These are phyloP conservation scores for Hansenula lynferdii DNA, from an alignment of 1,139 yeast genomes.

Conservation along the genomic window DNA sequence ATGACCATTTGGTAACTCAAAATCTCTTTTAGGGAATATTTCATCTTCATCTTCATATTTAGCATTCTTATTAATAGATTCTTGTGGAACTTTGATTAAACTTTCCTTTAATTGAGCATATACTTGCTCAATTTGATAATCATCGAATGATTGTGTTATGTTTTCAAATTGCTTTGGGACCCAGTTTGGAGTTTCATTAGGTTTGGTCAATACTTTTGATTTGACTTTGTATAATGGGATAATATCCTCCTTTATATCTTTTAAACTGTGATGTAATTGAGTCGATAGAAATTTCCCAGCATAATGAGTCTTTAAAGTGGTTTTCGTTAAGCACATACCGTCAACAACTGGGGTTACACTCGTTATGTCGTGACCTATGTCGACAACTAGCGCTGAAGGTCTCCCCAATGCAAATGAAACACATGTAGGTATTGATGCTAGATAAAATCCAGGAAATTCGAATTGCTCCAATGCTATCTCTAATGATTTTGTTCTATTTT, in stretches of 20 bases:
- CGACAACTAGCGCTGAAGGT: slow-evolving; percentile 90
- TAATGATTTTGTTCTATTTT: slow-evolving; percentile 65
- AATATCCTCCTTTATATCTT: slow-evolving; percentile 13
- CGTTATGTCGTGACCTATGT: slow-evolving; percentile 82
- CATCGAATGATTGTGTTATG: slow-evolving; percentile 38
- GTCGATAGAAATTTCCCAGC: slow-evolving; percentile 56
- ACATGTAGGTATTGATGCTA: slow-evolving; percentile 85
- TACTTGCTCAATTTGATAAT: slow-evolving; percentile 24
- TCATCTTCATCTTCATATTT: slow-evolving; percentile 11
- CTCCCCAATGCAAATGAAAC: slow-evolving; percentile 92
- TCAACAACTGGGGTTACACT: slow-evolving; percentile 93
- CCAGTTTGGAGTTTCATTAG: slow-evolving; percentile 22
- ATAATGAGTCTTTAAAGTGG: slow-evolving; percentile 62
- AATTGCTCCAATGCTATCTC: slow-evolving; percentile 72
- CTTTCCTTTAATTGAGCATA: slow-evolving; percentile 64
- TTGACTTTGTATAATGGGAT: slow-evolving; percentile 24
- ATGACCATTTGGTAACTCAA: slow-evolving; percentile 79
- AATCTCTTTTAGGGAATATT: slow-evolving; percentile 37
- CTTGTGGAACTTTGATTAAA: slow-evolving; percentile 41
- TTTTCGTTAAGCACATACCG: slow-evolving; percentile 78
- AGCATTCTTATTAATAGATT: slow-evolving; percentile 9
- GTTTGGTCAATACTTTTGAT: slow-evolving; percentile 16
- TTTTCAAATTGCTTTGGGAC: slow-evolving; percentile 19
- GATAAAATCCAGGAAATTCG: slow-evolving; percentile 79
- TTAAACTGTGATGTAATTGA: slow-evolving; percentile 28